Base-by-base conservation (phyloP, 2,329 filamentous ascomycete genomes). In the Pseudohalonectria lignicola region DNA sequence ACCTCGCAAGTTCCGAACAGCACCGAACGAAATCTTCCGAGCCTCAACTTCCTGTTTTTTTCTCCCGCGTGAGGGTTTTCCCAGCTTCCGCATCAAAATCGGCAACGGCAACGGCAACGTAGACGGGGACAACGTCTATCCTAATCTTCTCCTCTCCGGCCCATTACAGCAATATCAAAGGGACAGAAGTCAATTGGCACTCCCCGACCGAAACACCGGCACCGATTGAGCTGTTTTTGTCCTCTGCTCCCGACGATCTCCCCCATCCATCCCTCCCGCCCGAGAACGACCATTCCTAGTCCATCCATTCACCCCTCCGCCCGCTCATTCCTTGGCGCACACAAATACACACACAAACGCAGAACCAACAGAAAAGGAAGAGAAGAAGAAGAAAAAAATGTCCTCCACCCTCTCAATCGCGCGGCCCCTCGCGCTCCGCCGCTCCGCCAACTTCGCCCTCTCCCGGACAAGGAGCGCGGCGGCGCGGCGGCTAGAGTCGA, bases 401-500 rank as follows among this genome's bases (percentile, higher is more conserved):
- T 37, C 32, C 30, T 31, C 32, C n/a, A n/a, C n/a, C n/a, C 39
- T 36, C 39, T 23, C 40, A 41, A 45, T 41, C 43, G 43, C 53
- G 52, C 64, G 64, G 45, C 64, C 63, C 42, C 50, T 65, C 52
- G 58, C 55, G 53, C 50, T 71, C 57, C 56, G 61, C 52, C 53
- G 62, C 46, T 31, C 39, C 29, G 60, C 62, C 55, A 53, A 21
- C 30, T 19, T 37, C 10, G 29, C 36, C 28, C 19, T 20, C 28
- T 37, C 36, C 23, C 7, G 23, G n/a, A 37, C 29, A 12, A 30
- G 28, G 7, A 57, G 54, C 59, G 54, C 54, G 50, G 56, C 61
- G 46, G 60, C 65, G 56, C 69, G 69, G 52, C 73, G 76, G 54
- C 74, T 75, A 66, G 70, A 80, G 63, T 79, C 74, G 48, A 73